Evolutionary conservation across 75 land plant species (phyloP), one percentile per base, ranked within the genome.

Genomic region (Picea glauca): DNA sequence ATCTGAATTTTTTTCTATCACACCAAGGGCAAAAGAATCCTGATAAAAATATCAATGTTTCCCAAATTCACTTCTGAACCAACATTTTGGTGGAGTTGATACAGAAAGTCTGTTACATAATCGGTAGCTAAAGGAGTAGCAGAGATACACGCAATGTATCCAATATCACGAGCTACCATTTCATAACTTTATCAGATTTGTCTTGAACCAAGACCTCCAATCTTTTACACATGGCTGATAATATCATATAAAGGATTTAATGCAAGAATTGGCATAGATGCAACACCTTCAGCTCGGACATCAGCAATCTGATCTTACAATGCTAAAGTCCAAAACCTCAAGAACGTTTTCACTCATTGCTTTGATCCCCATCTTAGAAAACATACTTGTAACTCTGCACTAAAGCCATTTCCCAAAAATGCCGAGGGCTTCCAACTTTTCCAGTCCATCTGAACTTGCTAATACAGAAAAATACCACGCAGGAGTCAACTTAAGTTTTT

Each of bases 141-240:
- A 81, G 46, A 76, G 15, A 93, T 84, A 78, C 98, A 98, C 61
- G 89, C 80, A 77, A 98, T 79, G 68, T 76, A 81, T 38, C 98
- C 98, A 82, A 98, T 62, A 74, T 74, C 76, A 60, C 61, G 67
- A 43, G 89, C 83, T 30, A 91, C 76, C 13, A 83, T 60, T 81
- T 84, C 88, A 31, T 87, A 78, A 97, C 87, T 63, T 84, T 80
- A 3, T 85, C 85, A 82, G 74, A 79, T 40, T 72, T 75, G 60
- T 87, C 91, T 23, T 75, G 72, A 23, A 26, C 63, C 58, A 88
- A 65, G n/a, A 21, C 46, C 93, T 85, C 84, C 77, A 91, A 85
- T 75, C 77, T 83, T 30, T 33, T 80, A 65, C 78, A 80, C 9
- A 84, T n/a, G 12, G 77, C 54, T 80, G 60, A 87, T 79, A 30